Percentiles rank a stretch among this genome's conserved stretches.
Conservation (phyloP, 108 stramenopile genomes). For the Cyclotella cryptica region DNA sequence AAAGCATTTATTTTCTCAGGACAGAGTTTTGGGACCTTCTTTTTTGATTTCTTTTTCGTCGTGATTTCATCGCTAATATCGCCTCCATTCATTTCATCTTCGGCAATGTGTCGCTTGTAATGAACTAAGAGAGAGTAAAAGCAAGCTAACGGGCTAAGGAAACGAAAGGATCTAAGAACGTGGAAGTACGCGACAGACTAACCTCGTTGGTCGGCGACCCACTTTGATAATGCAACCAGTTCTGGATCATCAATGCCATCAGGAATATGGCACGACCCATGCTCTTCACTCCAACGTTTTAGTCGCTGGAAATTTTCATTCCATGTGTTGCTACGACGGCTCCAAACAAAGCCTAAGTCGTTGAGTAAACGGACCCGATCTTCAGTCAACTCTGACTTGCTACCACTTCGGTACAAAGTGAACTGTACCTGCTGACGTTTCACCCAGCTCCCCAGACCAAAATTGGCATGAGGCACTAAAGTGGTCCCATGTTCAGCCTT, state of each 20-base stretch:
- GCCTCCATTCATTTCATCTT: slow-evolving; percentile 18
- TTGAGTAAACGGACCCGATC: slow-evolving; percentile 44
- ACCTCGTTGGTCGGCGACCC: slow-evolving; percentile 49
- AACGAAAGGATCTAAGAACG: not conserved
- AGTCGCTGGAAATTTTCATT: slow-evolving; percentile 49
- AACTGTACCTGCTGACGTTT: slow-evolving; percentile 51
- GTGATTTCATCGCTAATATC: not conserved
- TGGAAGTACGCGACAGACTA: not conserved
- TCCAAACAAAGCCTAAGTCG: slow-evolving; percentile 47
- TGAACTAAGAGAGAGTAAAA: not conserved
- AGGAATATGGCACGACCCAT: slow-evolving; percentile 38
- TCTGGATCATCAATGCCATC: slow-evolving; percentile 44
- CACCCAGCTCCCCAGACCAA: slow-evolving; percentile 45
- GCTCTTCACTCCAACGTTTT: slow-evolving; percentile 32
- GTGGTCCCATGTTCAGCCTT: slow-evolving; percentile 30
- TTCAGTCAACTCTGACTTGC: slow-evolving; percentile 46
- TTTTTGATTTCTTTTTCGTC: slow-evolving; percentile 37
- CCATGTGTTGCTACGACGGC: slow-evolving; percentile 42
- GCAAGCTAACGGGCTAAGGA: not conserved
- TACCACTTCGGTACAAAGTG: slow-evolving; percentile 29
- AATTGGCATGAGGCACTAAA: slow-evolving; percentile 49
- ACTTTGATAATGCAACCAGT: slow-evolving; percentile 31
- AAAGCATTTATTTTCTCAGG: slow-evolving; percentile 37
- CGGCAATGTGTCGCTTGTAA: slow-evolving; percentile 42
- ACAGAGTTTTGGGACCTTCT: slow-evolving; percentile 37